Base-by-base conservation (phyloP, 768 basidiomycete species). In the Filobasidium floriforme region DNA sequence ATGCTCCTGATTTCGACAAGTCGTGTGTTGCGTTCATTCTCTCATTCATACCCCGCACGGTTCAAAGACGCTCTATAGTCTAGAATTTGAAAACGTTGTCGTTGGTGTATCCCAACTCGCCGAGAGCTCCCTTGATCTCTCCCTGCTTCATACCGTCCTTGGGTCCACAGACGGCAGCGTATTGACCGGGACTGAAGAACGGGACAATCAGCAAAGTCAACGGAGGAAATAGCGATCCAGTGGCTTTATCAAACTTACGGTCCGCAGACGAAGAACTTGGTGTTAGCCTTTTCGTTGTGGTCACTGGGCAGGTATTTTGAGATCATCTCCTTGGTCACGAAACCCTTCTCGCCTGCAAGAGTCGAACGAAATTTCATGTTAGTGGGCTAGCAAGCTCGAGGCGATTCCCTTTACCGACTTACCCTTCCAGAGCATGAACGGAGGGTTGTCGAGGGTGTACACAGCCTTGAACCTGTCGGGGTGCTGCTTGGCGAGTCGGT, bases 101-200 rank as follows among this genome's bases (percentile, higher is more conserved):
- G 68, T 85, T 83, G 10, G 82, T 87, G 77, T 94, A 99, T 43
- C 90, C 92, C 7, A 82, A 86, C 70, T 92, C 88, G 79, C 89
- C 90, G 59, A 98, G 82, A n/a, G 88, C 80, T 52, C 93, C 92
- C 18, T 83, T 83, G 22, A 96, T 74, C 67, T 85, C 84, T 28
- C 92, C 93, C 79, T 96, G 92, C 79, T 89, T 86, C 82, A 83
- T 85, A 18, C 90, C 90, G 4, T 85, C 87, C 81, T 98, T 98
- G 77, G 88, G 85, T 19, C 96, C 96, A 61, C 89, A 86, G 66
- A 98, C 71, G 1, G 90, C 85, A n/a, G 83, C 83, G n/a, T 97
- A 88, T 77, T 96, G 92, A 5, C 84, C 85, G 14, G 92, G 94
- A 28, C 60, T 51, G 60, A 14, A 41, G 22, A 54, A 49, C 22